phyloP scores from a whole-genome alignment of 306 rosid species.

The Chamaecrista fasciculata region DNA sequence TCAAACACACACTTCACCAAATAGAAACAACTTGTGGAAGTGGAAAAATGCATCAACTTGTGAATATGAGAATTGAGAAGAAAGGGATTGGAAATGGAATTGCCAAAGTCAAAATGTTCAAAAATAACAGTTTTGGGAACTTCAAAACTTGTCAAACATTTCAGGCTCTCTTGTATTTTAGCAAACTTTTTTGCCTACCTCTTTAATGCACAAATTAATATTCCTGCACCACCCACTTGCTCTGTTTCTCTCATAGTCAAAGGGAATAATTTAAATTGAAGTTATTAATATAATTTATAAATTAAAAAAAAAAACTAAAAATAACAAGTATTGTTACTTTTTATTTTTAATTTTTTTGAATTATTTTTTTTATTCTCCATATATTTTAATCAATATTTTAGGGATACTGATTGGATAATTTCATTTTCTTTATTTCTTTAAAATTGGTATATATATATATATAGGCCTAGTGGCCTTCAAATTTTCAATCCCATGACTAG shows the following conservation, averaged over 20 bases:
- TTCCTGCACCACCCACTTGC: not conserved
- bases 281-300: too few relatives aligned
- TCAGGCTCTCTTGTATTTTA: conserved; percentile 37
- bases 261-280: not conserved
- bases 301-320: too few relatives aligned
- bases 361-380: too few relatives aligned
- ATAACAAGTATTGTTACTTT: too few relatives aligned
- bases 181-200: conserved; percentile 6
- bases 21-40: conserved; percentile 25
- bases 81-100: conserved; percentile 12
- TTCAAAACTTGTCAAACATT: conserved; percentile 37
- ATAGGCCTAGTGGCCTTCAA: too few relatives aligned
- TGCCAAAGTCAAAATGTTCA: conserved; percentile 46
- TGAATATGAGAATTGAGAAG: not conserved
- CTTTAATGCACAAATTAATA: conserved; percentile 6
- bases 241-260: not conserved
- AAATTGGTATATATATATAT: too few relatives aligned
- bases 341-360: too few relatives aligned
- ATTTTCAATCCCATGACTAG: too few relatives aligned
- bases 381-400: too few relatives aligned
- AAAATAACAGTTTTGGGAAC: conserved; percentile 5
- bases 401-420: too few relatives aligned
- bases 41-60: conserved; percentile 11
- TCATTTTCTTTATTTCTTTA: too few relatives aligned
- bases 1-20: conserved; percentile 21